These are phyloP conservation scores for Fraxinus paxiana DNA, from an alignment of 305 asterid species.

Conservation along the genomic window DNA sequence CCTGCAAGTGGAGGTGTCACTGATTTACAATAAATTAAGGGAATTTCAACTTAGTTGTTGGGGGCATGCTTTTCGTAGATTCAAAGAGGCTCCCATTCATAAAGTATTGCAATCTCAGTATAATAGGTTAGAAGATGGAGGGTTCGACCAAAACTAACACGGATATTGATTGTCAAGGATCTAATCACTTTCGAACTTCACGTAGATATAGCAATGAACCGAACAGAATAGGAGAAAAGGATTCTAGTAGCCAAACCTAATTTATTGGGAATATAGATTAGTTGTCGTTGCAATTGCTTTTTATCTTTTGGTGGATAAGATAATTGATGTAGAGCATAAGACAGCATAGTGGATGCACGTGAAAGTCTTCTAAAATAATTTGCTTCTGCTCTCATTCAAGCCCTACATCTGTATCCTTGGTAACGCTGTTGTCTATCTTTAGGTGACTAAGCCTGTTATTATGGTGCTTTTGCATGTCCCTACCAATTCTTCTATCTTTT, in stretches of 20 bases:
- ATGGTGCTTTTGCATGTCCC: not conserved
- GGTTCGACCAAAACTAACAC: not conserved
- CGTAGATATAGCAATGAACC: not conserved
- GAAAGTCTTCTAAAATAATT: conserved; percentile 5
- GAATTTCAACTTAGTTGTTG: not conserved
- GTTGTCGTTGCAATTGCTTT: not conserved
- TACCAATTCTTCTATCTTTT: not conserved
- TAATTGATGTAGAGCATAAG: conserved; percentile 8
- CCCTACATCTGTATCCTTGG: not conserved
- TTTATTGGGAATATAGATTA: not conserved
- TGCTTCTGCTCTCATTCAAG: not conserved
- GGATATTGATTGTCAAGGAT: not conserved
- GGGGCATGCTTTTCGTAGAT: not conserved
- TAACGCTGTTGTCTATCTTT: not conserved
- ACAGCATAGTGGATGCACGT: not conserved
- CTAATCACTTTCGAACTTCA: not conserved
- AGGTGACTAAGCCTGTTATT: conserved; percentile 1
- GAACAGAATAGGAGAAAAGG: not conserved
- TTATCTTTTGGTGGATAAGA: not conserved
- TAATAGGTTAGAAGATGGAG: not conserved
- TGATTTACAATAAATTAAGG: not conserved
- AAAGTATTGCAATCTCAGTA: not conserved
- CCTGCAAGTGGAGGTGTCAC: not conserved
- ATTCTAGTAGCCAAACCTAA: not conserved
- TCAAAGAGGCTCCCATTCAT: not conserved